Evolutionary conservation across 345 rosid genomes (phyloP).

Genomic region (Passiflora organensis): DNA sequence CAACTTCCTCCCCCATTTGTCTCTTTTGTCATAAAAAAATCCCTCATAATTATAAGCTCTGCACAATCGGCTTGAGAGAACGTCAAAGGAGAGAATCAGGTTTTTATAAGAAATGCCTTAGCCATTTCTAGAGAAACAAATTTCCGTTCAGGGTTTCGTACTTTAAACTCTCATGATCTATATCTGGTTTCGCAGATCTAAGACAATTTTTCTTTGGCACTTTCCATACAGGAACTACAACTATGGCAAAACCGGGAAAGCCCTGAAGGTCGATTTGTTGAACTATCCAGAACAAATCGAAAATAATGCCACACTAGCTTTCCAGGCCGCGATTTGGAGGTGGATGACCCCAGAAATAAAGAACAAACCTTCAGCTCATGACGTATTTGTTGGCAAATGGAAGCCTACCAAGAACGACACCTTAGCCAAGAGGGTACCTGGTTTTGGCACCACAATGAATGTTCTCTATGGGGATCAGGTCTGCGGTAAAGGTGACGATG

Average conservation of each 20-base stretch:
- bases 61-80: too few relatives aligned
- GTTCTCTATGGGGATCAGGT: slow-evolving; percentile 66
- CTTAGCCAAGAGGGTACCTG: slow-evolving; percentile 54
- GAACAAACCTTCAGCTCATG: slow-evolving; percentile 71
- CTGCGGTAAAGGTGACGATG: slow-evolving; percentile 55
- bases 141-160: too few relatives aligned
- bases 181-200: too few relatives aligned
- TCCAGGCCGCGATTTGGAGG: slow-evolving; percentile 73
- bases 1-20: background rate
- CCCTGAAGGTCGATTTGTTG: slow-evolving; percentile 57
- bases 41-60: too few relatives aligned
- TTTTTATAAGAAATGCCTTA: too few relatives aligned
- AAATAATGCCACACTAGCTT: slow-evolving; percentile 71
- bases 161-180: too few relatives aligned
- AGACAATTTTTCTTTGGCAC: too few relatives aligned
- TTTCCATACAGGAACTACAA: slow-evolving; percentile 63
- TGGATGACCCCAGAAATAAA: slow-evolving; percentile 92
- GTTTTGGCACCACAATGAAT: slow-evolving; percentile 79
- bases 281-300: slow-evolving; percentile 70
- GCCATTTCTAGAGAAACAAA: too few relatives aligned
- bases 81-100: too few relatives aligned
- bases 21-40: too few relatives aligned
- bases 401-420: slow-evolving; percentile 86
- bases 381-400: slow-evolving; percentile 69
- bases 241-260: slow-evolving; percentile 71